Conservation (phyloP, 441 rosid genomes). For the Aquilaria agallochum region DNA sequence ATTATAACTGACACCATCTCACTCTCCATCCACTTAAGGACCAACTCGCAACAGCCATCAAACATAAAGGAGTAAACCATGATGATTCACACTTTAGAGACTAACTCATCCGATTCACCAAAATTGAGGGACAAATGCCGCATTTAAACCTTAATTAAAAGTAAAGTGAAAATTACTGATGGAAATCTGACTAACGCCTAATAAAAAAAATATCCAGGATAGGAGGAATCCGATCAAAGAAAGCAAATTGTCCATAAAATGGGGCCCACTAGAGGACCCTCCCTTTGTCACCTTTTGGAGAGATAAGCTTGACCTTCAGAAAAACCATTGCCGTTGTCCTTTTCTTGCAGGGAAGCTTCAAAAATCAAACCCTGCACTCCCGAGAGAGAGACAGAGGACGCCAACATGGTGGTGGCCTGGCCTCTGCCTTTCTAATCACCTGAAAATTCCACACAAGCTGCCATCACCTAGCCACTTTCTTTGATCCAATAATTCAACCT, state of each 20-base stretch:
- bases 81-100: too few relatives aligned
- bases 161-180: too few relatives aligned
- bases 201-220: conserved; percentile 14
- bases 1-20: too few relatives aligned
- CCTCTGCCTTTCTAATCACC: neutral
- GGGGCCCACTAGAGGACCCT: conserved; percentile 35
- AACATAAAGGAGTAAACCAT: too few relatives aligned
- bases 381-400: conserved; percentile 22
- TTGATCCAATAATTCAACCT: conserved; percentile 25
- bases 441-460: conserved; percentile 17
- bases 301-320: conserved; percentile 24
- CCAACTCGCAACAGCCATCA: too few relatives aligned
- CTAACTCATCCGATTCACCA: too few relatives aligned
- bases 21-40: too few relatives aligned
- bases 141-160: too few relatives aligned
- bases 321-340: neutral
- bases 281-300: conserved; percentile 22
- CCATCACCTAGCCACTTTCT: conserved; percentile 20
- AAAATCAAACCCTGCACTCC: conserved; percentile 4
- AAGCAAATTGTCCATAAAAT: conserved; percentile 17
- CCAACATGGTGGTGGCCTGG: conserved; percentile 22
- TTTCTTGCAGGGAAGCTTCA: conserved; percentile 3
- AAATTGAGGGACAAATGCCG: too few relatives aligned
- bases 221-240: neutral
- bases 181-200: neutral